phyloP scores from a whole-genome alignment of 371 early-diverging fungal genomes.

The Smittium culicis region DNA sequence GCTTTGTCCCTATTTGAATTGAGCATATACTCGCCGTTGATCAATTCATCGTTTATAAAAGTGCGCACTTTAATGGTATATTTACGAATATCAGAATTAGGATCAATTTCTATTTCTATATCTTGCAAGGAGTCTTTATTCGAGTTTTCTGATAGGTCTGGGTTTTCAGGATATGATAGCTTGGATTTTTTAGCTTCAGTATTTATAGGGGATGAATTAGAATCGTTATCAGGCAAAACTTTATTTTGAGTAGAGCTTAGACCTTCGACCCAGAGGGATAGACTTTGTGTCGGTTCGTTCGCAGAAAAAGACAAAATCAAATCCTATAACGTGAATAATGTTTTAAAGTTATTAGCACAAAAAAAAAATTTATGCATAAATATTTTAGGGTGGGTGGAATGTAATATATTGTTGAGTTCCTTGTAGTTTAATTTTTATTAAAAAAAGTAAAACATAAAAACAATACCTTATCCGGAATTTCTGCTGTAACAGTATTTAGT shows the following conservation, averaged over 20 bases:
- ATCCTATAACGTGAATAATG: background rate
- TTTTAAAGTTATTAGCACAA: background rate
- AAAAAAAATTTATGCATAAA: background rate
- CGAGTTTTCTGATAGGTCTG: background rate
- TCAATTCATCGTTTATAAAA: background rate
- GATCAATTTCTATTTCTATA: background rate
- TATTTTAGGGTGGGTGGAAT: background rate
- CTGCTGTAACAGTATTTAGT: conserved; percentile 43
- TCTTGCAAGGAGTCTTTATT: background rate
- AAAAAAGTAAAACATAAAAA: background rate
- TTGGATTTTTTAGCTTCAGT: background rate
- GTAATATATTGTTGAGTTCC: background rate
- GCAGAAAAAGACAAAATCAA: background rate
- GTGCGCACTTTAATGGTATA: background rate
- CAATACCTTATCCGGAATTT: conserved; percentile 42
- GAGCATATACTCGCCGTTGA: background rate
- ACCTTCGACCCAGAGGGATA: background rate
- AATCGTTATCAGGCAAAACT: background rate
- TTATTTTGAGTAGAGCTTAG: background rate
- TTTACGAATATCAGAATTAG: background rate
- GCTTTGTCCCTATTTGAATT: background rate
- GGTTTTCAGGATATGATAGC: background rate
- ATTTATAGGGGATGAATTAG: background rate
- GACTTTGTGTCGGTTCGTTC: background rate
- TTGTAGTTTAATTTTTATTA: background rate